Percentiles rank a stretch among this genome's conserved stretches.
Evolutionary conservation across 1,284 basidiomycete genomes (phyloP).

Genomic region (Stereum hirsutum): DNA sequence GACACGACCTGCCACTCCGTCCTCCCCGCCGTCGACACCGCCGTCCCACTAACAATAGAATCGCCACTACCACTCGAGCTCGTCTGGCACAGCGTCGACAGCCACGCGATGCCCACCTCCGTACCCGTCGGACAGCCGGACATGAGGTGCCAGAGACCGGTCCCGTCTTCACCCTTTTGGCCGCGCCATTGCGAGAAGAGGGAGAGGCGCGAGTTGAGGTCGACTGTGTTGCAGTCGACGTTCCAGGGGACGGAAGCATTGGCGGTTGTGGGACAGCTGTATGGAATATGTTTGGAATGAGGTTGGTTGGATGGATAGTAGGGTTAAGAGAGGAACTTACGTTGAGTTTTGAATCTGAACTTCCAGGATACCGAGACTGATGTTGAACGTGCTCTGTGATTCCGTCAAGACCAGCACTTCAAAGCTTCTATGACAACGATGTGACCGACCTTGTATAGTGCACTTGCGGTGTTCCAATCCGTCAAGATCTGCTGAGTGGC

Average conservation of each 20-base stretch:
- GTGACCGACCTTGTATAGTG: constrained; percentile 58
- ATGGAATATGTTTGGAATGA: neutral
- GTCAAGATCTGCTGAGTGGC: constrained; percentile 72
- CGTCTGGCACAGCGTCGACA: constrained; percentile 67
- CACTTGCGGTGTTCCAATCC: constrained; percentile 72
- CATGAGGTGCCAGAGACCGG: constrained; percentile 88
- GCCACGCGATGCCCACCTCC: constrained; percentile 89
- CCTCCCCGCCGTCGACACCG: constrained; percentile 68
- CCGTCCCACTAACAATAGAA: constrained; percentile 70
- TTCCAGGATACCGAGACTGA: constrained; percentile 80
- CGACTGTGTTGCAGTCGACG: constrained; percentile 34
- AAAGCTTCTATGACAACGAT: neutral
- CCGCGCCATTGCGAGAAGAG: constrained; percentile 83
- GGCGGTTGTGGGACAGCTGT: constrained; percentile 43
- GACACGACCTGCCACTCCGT: constrained; percentile 80
- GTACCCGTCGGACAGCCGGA: constrained; percentile 78
- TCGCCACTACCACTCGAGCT: constrained; percentile 35
- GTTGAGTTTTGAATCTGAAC: constrained; percentile 55
- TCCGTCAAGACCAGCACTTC: constrained; percentile 2
- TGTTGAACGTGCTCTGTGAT: constrained; percentile 67
- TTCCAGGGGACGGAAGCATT: constrained; percentile 48
- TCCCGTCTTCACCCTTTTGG: constrained; percentile 56
- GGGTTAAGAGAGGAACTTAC: constrained; percentile 20
- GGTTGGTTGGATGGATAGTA: constrained; percentile 1
- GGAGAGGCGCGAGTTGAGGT: constrained; percentile 66